phyloP scores from a whole-genome alignment of 2,329 filamentous ascomycete species.

The Ophiostoma sp. region DNA sequence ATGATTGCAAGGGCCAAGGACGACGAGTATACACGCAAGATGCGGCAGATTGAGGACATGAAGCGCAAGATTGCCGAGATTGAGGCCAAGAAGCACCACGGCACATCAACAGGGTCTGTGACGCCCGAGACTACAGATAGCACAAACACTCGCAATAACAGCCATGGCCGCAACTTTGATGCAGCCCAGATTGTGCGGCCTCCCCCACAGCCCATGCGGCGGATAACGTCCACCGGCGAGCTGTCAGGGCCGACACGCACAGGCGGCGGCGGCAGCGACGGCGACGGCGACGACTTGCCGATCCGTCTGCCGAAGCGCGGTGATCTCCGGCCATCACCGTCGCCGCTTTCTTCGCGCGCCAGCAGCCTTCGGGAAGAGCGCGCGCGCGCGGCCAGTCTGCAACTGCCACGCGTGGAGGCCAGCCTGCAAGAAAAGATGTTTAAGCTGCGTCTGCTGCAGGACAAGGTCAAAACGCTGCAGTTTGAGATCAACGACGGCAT shows the following conservation, averaged over 20 bases:
- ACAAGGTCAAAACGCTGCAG: constrained; percentile 45
- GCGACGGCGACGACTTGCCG: not conserved
- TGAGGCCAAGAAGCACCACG: constrained; percentile 46
- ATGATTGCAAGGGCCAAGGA: constrained; percentile 34
- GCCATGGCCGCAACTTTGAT: not conserved
- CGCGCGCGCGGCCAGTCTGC: constrained; percentile 37
- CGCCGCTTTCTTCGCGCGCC: constrained; percentile 14
- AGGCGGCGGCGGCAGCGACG: not conserved
- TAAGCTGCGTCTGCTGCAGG: constrained; percentile 44
- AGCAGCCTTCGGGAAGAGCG: constrained; percentile 29
- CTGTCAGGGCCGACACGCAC: not conserved
- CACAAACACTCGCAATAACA: constrained; percentile 9
- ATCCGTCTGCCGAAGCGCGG: constrained; percentile 31
- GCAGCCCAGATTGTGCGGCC: constrained; percentile 6
- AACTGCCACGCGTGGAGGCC: constrained; percentile 38
- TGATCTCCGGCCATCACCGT: constrained; percentile 18
- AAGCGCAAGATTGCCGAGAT: constrained; percentile 55
- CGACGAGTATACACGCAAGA: constrained; percentile 46
- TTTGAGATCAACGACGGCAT: constrained; percentile 40
- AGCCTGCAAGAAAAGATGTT: constrained; percentile 42
- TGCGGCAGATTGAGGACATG: constrained; percentile 56
- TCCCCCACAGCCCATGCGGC: constrained; percentile 11
- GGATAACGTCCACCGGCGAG: constrained; percentile 19
- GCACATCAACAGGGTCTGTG: constrained; percentile 33
- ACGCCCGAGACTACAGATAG: constrained; percentile 27